Evolutionary conservation across 1,284 basidiomycete genomes (phyloP).

Genomic region (Rhizoctonia solani): DNA sequence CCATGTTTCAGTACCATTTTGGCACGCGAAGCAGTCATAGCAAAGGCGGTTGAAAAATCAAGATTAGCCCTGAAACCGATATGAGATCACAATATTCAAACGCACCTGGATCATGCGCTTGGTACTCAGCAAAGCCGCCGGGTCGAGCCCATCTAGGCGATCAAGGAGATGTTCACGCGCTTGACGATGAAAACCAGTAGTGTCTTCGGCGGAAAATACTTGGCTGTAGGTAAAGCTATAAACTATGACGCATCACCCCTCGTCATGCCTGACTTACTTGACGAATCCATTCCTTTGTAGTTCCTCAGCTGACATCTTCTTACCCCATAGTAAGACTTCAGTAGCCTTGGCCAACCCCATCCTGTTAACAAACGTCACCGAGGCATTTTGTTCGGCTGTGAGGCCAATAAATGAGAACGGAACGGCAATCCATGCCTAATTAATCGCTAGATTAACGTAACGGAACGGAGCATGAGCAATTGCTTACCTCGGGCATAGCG

Average conservation of each 20-base stretch:
- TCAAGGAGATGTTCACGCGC: slow-evolving; percentile 55
- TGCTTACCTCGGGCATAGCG: slow-evolving; percentile 54
- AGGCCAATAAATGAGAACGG: slow-evolving; percentile 69
- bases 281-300: slow-evolving; percentile 64
- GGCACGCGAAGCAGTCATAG: background rate
- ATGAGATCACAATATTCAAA: background rate
- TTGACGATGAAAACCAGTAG: slow-evolving; percentile 57
- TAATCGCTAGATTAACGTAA: background rate
- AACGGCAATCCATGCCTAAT: slow-evolving; percentile 56
- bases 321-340: slow-evolving; percentile 68
- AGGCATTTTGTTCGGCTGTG: slow-evolving; percentile 33
- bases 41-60: background rate
- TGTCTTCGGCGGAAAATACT: slow-evolving; percentile 60
- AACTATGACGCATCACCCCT: background rate
- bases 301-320: slow-evolving; percentile 64
- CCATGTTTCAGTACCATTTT: background rate
- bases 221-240: slow-evolving; percentile 49
- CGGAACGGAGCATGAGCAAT: background rate
- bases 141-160: slow-evolving; percentile 61
- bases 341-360: slow-evolving; percentile 71
- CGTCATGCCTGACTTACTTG: slow-evolving; percentile 53
- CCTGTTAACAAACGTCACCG: slow-evolving; percentile 63
- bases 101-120: slow-evolving; percentile 54
- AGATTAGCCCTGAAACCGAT: slow-evolving; percentile 5
- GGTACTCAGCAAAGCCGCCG: slow-evolving; percentile 55